A percentile compares a stretch with the other conserved stretches of the same genome.
These are phyloP conservation scores for Coemansia asiatica DNA, from an alignment of 192 early-diverging fungal genomes.

Conservation along the genomic window DNA sequence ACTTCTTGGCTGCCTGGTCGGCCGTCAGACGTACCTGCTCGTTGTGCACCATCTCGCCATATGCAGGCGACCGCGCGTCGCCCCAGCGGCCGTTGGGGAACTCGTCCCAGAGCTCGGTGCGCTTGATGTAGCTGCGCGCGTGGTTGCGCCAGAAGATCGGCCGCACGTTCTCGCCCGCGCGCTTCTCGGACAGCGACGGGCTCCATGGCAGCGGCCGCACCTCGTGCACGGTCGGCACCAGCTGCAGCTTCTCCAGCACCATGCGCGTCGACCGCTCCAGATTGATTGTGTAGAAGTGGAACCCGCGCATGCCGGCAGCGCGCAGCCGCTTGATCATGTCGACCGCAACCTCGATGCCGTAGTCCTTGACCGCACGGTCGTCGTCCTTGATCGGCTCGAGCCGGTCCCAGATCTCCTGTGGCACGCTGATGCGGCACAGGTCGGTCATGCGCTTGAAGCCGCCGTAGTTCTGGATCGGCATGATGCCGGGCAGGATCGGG, in stretches of 20 bases:
- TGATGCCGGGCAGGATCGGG: conserved; percentile 92
- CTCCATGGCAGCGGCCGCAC: conserved; percentile 65
- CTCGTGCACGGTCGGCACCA: conserved; percentile 71
- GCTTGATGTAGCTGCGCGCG: conserved; percentile 83
- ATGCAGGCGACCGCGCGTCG: conserved; percentile 90
- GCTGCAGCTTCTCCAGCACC: conserved; percentile 82
- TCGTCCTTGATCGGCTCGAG: conserved; percentile 98
- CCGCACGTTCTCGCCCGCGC: conserved; percentile 92
- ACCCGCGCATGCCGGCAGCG: conserved; percentile 70
- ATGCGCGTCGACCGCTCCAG: conserved; percentile 84
- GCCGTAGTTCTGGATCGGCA: conserved; percentile 94
- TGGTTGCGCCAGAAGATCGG: conserved; percentile 99
- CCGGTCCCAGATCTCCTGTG: conserved; percentile 76
- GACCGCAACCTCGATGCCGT: conserved; percentile 80
- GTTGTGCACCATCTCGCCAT: conserved; percentile 76
- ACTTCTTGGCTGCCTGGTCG: conserved; percentile 72
- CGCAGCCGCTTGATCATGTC: conserved; percentile 81
- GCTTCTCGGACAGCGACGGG: conserved; percentile 79
- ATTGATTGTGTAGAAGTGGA: conserved; percentile 98
- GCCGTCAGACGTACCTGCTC: conserved; percentile 81
- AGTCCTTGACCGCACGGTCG: conserved; percentile 94
- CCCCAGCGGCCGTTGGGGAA: conserved; percentile 99
- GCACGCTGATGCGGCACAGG: conserved; percentile 84
- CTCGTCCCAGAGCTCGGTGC: conserved; percentile 95
- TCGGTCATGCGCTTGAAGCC: conserved; percentile 92